These are phyloP conservation scores for Ciborinia camelliae DNA, from an alignment of 2,329 filamentous ascomycete species.

Conservation along the genomic window DNA sequence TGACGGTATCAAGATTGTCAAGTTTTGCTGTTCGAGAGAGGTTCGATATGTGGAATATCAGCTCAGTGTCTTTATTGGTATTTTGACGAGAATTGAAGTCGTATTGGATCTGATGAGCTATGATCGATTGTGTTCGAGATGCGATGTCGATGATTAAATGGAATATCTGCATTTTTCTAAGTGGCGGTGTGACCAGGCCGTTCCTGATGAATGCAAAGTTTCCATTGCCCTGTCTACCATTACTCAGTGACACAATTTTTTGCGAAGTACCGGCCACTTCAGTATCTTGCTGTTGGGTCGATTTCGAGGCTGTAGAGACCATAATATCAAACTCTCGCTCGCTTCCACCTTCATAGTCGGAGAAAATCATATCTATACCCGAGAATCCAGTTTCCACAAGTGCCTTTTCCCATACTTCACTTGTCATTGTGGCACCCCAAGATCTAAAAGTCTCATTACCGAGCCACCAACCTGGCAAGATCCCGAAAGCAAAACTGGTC, in stretches of 20 bases:
- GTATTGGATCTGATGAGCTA: background rate
- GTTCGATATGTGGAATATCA: background rate
- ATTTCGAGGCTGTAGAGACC: background rate
- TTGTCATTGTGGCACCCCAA: background rate
- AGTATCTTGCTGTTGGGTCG: background rate
- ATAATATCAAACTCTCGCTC: slow-evolving; percentile 4
- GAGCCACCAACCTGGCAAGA: slow-evolving; percentile 42
- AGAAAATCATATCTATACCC: slow-evolving; percentile 4
- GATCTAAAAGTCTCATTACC: slow-evolving; percentile 22
- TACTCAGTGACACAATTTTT: background rate
- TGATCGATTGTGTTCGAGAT: background rate
- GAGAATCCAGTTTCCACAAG: slow-evolving; percentile 2
- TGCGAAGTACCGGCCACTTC: background rate
- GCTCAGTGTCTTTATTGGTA: background rate
- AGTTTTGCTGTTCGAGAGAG: background rate
- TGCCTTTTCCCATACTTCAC: background rate
- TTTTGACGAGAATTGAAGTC: background rate
- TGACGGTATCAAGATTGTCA: background rate
- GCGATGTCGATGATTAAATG: background rate
- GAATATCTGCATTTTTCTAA: background rate
- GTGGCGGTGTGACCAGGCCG: background rate
- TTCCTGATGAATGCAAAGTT: background rate
- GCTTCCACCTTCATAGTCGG: background rate
- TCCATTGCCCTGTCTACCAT: background rate
- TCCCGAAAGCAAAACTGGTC: slow-evolving; percentile 31